Base-by-base conservation (phyloP, 345 rosid species). In the Chamaenerion angustifolium region DNA sequence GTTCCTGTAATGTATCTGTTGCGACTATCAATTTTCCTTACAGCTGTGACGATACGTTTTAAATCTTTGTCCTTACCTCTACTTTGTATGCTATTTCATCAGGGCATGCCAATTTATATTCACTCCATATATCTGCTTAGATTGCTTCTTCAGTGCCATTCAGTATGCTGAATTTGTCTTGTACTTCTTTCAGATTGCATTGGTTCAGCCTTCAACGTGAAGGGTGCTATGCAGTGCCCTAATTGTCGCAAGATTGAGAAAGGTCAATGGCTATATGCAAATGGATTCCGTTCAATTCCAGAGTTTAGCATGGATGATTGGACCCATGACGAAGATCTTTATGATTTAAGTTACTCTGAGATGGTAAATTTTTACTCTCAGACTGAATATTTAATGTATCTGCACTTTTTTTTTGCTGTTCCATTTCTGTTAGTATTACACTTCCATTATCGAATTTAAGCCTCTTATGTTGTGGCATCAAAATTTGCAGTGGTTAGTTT, bases 221-320 rank as follows among this genome's bases (percentile, higher is more conserved):
- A 92, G 74, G 99, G 99, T 1, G 75, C 80, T 13, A 92, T 92
- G 99, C 96, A 93, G 54, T 93, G 99, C 75, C 99, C 99, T 1
- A 93, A 84, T 64, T 93, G 99, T 62, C 82, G 96, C 42, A 87
- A 87, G 78, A 72, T 85, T 64, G 99, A 93, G 60, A 93, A 87
- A 72, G 98, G 98, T 44, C 95, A 87, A 58, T 92, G 98, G 98
- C 98, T 92, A 52, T 93, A 72, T 56, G 94, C 94, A 37, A 82
- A 79, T 49, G 90, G 90, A 54, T 67, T 74, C 37, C 88, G 85
- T 49, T 71, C 99, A 6, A 42, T 65, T 50, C 88, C 94, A 12
- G 99, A 87, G 45, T 71, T 84, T 64, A 76, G 62, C 72, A 74
- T 80, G 62, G 98, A 84, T 31, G 98, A 92, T 63, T 87, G 96